These are phyloP conservation scores for Aspergillus sparsus DNA, from an alignment of 495 filamentous ascomycete genomes.

Conservation along the genomic window DNA sequence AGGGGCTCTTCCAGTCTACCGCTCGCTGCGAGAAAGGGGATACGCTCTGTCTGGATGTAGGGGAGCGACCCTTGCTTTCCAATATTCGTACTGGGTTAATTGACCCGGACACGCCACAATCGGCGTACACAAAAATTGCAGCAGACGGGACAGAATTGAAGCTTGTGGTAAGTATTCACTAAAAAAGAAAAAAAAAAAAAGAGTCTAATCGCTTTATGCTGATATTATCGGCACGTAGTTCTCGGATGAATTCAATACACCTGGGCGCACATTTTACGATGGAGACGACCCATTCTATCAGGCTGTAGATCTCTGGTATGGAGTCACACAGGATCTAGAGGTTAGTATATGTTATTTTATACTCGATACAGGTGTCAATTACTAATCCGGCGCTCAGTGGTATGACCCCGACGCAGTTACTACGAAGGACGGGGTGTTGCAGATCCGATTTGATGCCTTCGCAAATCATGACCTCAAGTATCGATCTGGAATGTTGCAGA, in stretches of 20 bases:
- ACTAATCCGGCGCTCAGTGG: constrained; percentile 51
- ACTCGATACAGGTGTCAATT: not conserved
- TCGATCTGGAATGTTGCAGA: constrained; percentile 79
- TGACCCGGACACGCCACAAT: constrained; percentile 70
- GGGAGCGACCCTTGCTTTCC: constrained; percentile 55
- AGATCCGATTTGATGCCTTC: constrained; percentile 67
- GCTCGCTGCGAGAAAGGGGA: constrained; percentile 41
- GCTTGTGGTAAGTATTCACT: constrained; percentile 62
- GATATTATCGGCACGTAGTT: constrained; percentile 48
- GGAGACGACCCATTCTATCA: constrained; percentile 73
- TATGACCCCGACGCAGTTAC: constrained; percentile 78
- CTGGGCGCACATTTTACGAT: constrained; percentile 71
- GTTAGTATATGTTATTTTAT: constrained; percentile 28
- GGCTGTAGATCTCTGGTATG: constrained; percentile 78
- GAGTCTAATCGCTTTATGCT: not conserved
- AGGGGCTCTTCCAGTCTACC: constrained; percentile 30
- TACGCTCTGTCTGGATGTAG: constrained; percentile 60
- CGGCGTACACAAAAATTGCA: constrained; percentile 56
- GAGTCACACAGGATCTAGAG: constrained; percentile 74
- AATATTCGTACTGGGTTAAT: constrained; percentile 64
- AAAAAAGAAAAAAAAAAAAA: no score
- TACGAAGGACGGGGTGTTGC: constrained; percentile 66
- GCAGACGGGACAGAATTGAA: constrained; percentile 62
- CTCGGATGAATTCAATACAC: constrained; percentile 76
- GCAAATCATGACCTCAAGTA: constrained; percentile 69